Evolutionary conservation across 2,329 filamentous ascomycete genomes (phyloP).

Genomic region (Aschersonia sp.): DNA sequence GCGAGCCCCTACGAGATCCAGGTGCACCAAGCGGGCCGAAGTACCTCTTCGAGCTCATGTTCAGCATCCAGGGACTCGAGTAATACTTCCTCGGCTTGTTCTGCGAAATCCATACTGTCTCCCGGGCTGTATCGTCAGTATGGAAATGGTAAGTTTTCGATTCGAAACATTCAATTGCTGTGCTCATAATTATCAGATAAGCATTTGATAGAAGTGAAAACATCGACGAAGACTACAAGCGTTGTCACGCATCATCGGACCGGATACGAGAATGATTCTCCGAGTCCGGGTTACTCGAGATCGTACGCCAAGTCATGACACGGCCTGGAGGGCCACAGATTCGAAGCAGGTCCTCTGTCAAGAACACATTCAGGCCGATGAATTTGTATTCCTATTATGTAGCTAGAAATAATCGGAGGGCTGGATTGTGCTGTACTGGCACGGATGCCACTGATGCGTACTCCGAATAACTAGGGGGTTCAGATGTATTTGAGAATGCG

Average conservation of each 20-base stretch:
- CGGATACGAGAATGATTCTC: conserved; percentile 14
- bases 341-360: too few relatives aligned
- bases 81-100: background rate
- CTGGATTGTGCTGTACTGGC: too few relatives aligned
- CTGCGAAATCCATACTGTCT: conserved; percentile 8
- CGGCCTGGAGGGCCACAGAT: too few relatives aligned
- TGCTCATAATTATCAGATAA: conserved; percentile 8
- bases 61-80: background rate
- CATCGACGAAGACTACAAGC: conserved; percentile 9
- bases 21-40: background rate
- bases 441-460: too few relatives aligned
- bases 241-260: conserved; percentile 18
- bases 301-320: conserved; percentile 7
- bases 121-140: conserved; percentile 16
- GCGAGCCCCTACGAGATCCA: background rate
- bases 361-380: too few relatives aligned
- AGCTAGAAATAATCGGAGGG: too few relatives aligned
- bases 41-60: background rate
- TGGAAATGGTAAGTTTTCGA: conserved; percentile 13
- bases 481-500: too few relatives aligned
- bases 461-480: too few relatives aligned
- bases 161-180: conserved; percentile 1
- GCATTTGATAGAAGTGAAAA: conserved; percentile 11
- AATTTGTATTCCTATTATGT: too few relatives aligned
- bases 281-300: conserved; percentile 13